phyloP scores from a whole-genome alignment of 2,329 filamentous ascomycete genomes.

The Alternaria panax region DNA sequence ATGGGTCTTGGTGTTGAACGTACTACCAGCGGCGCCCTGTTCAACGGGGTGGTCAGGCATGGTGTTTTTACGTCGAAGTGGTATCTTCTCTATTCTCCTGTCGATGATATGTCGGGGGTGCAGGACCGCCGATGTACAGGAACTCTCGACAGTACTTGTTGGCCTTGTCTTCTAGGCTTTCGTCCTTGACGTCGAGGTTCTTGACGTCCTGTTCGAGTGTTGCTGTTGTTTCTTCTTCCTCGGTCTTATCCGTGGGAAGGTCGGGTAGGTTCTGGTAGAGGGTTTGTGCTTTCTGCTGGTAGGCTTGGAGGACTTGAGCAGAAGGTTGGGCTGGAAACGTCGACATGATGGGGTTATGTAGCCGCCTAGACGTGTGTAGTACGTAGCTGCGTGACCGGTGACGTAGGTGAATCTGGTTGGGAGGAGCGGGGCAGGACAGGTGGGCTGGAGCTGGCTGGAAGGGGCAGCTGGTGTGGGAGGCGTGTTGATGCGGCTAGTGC shows the following conservation, averaged over 20 bases:
- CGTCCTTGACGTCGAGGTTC: constrained; percentile 15
- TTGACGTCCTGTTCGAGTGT: constrained; percentile 14
- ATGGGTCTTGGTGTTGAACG: constrained; percentile 21
- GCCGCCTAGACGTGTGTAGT: constrained; percentile 6
- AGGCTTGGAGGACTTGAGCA: constrained; percentile 5
- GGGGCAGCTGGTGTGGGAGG: constrained; percentile 8
- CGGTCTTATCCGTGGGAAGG: not conserved
- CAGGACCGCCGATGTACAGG: constrained; percentile 16
- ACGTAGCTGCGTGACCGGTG: constrained; percentile 27
- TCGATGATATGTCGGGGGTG: not conserved
- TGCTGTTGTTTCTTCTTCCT: not conserved
- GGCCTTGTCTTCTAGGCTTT: not conserved
- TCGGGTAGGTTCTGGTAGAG: constrained; percentile 1
- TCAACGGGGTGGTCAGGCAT: constrained; percentile 55
- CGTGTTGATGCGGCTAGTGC: constrained; percentile 10
- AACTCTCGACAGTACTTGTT: constrained; percentile 16
- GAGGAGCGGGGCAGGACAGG: not conserved
- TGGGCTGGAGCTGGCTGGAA: constrained; percentile 6
- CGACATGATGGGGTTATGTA: constrained; percentile 27
- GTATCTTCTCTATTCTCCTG: constrained; percentile 10
- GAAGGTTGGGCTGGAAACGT: constrained; percentile 8
- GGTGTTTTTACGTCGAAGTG: constrained; percentile 26
- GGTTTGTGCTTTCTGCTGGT: constrained; percentile 12
- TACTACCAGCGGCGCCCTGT: constrained; percentile 51
- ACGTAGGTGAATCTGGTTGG: constrained; percentile 25